phyloP scores from a whole-genome alignment of 1,284 basidiomycete genomes.

The Neonothopanus nambi region DNA sequence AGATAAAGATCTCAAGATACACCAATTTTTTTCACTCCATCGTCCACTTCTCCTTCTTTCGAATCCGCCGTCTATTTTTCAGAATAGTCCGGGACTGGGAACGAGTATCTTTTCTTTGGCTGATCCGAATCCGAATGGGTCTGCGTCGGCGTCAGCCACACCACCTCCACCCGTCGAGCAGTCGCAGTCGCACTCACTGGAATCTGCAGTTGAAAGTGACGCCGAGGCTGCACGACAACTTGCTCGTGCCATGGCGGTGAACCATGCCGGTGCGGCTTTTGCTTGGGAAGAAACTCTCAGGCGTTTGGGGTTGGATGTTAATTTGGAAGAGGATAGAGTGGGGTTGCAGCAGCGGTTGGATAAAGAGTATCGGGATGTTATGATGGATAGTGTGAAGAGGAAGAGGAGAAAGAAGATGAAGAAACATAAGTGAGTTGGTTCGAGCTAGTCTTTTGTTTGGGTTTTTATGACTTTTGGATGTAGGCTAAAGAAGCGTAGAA shows the following conservation, averaged over 20 bases:
- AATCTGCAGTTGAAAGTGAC: conserved; percentile 64
- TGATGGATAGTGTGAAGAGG: conserved; percentile 78
- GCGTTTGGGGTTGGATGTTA: conserved; percentile 56
- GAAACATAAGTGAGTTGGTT: conserved; percentile 77
- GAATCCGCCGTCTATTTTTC: conserved; percentile 59
- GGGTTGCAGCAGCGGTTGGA: conserved; percentile 51
- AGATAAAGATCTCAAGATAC: conserved; percentile 68
- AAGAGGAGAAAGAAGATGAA: conserved; percentile 88
- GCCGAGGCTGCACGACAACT: conserved; percentile 76
- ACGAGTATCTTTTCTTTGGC: conserved; percentile 26
- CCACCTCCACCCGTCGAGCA: conserved; percentile 13
- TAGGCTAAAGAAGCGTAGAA: conserved; percentile 64
- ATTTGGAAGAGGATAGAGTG: conserved; percentile 45
- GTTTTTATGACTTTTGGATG: conserved; percentile 5
- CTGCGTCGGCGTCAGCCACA: conserved; percentile 3
- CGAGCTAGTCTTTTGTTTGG: not conserved
- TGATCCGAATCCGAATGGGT: conserved; percentile 6
- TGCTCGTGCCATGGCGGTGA: conserved; percentile 65
- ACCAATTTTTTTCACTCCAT: conserved; percentile 79
- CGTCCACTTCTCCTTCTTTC: conserved; percentile 69
- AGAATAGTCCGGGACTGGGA: conserved; percentile 43
- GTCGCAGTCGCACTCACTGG: too few species aligned
- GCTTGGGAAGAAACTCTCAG: conserved; percentile 66
- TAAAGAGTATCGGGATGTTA: conserved; percentile 58
- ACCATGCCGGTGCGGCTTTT: conserved; percentile 55